Base-by-base conservation (phyloP, 2,329 filamentous ascomycete species). In the Penicillium digitatum region DNA sequence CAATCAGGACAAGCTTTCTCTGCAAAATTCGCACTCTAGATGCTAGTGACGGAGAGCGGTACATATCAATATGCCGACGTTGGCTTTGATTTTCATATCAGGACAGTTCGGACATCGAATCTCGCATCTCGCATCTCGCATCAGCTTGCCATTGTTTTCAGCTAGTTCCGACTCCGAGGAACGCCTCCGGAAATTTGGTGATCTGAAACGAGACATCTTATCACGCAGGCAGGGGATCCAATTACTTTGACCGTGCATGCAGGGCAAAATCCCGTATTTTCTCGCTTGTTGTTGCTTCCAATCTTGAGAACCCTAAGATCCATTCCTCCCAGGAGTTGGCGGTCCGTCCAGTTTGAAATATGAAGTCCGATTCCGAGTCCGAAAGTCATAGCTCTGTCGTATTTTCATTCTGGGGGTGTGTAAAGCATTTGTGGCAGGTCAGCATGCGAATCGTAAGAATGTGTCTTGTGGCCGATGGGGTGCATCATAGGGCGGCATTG, bases 401-500 rank as follows among this genome's bases (percentile, higher is more conserved):
- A 45, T 32, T 29, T 18, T 34, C 47, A 51, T 32, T 16, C 14
- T 39, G 6, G 34, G 24, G 26, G 40, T 51, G n/a, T 51, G 29
- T 34, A 39, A 31, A 26, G 18, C 14, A 32, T 22, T 10, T 12
- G 24, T 22, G 18, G n/a, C 11, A 8, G 24, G 24, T 24, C 37
- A 49, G 44, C 27, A 40, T 40, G 27, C n/a, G n/a, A 12, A 46
- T 50, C 10, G 37, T 42, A 38, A 38, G 18, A 14, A n/a, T n/a
- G 14, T 31, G 22, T 31, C 10, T n/a, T 31, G 16, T 43, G 38
- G 38, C 20, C 45, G 11, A 54, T 49, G 40, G 47, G 26, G 54
- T 51, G 45, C 43, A 59, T 52, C 51, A 34, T 35, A 55, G 18
- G 54, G 59, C 57, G 55, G 53, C 56, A 65, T 64, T 63, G 48